These are phyloP conservation scores for Santalum album DNA, from an alignment of 164 flowering plant species.

Conservation along the genomic window DNA sequence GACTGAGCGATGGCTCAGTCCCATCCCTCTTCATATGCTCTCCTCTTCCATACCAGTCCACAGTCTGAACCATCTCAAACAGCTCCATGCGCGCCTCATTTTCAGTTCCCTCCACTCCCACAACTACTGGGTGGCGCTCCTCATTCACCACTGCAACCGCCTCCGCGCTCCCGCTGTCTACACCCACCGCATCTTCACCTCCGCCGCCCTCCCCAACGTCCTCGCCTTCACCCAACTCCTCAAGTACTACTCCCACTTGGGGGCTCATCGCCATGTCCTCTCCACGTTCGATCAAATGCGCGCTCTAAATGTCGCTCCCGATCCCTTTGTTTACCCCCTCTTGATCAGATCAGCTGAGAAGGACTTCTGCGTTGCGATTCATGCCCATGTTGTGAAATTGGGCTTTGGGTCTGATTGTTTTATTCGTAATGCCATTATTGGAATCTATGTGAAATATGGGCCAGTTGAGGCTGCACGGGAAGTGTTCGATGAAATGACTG, in stretches of 20 bases:
- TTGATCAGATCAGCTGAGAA: conserved; percentile 28
- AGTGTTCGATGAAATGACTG: conserved; percentile 63
- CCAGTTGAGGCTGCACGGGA: conserved; percentile 24
- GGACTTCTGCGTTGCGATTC: conserved; percentile 17
- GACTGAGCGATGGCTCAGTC: no score
- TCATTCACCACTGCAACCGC: conserved; percentile 37
- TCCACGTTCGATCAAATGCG: conserved; percentile 27
- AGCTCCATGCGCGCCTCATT: conserved; percentile 3
- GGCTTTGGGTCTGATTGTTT: conserved; percentile 27
- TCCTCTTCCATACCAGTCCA: background rate
- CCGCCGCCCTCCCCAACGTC: conserved; percentile 17
- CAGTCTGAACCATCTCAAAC: background rate
- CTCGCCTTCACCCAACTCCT: conserved; percentile 28
- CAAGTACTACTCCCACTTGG: conserved; percentile 23
- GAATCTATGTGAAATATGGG: conserved; percentile 37
- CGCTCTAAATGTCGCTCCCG: conserved; percentile 11
- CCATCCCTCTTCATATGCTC: no score
- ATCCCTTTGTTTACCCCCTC: conserved; percentile 25
- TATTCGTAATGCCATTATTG: conserved; percentile 43
- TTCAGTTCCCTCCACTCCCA: conserved; percentile 1
- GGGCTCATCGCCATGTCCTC: conserved; percentile 19
- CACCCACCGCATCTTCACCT: conserved; percentile 23
- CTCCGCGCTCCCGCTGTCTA: conserved; percentile 37
- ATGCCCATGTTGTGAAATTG: conserved; percentile 29
- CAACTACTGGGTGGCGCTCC: conserved; percentile 8